Evolutionary conservation across 176 grass and related monocot genomes (phyloP).

Genomic region (Thalia dealbata): DNA sequence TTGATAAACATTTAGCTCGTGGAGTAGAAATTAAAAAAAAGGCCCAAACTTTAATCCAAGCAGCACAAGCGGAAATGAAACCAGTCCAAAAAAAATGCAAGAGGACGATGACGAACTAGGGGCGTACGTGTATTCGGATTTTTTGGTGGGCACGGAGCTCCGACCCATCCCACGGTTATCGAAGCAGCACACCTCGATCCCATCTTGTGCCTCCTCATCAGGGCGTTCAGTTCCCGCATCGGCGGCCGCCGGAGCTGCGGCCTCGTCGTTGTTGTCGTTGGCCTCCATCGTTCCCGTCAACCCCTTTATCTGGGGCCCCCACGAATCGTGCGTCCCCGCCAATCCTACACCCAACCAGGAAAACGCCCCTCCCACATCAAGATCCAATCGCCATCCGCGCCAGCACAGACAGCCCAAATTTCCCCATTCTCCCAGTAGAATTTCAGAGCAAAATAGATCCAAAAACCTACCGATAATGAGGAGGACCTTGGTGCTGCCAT

Average conservation of each 20-base stretch:
- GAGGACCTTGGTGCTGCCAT: slow-evolving; percentile 56
- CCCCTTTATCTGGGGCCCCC: slow-evolving; percentile 68
- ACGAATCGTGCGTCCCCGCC: slow-evolving; percentile 56
- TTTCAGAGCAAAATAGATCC: neutral
- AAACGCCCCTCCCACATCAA: neutral
- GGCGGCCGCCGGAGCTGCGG: slow-evolving; percentile 11
- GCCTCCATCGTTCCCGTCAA: slow-evolving; percentile 35
- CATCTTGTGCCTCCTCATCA: slow-evolving; percentile 26
- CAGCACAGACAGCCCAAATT: neutral
- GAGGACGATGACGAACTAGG: neutral
- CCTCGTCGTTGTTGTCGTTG: slow-evolving; percentile 54
- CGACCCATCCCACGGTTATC: slow-evolving; percentile 72
- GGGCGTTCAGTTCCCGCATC: neutral
- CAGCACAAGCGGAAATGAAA: neutral
- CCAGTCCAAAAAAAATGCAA: neutral
- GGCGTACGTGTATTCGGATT: slow-evolving; percentile 54
- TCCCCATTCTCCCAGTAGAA: neutral
- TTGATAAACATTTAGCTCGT: too few species aligned
- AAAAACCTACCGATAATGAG: slow-evolving; percentile 47
- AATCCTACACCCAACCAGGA: slow-evolving; percentile 30
- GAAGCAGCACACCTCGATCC: slow-evolving; percentile 70
- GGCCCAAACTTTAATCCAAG: too few species aligned
- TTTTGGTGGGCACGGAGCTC: slow-evolving; percentile 48
- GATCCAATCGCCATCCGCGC: neutral
- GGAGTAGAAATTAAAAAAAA: too few species aligned